phyloP scores from a whole-genome alignment of 768 basidiomycete genomes.

The Tephrocybe sp. region DNA sequence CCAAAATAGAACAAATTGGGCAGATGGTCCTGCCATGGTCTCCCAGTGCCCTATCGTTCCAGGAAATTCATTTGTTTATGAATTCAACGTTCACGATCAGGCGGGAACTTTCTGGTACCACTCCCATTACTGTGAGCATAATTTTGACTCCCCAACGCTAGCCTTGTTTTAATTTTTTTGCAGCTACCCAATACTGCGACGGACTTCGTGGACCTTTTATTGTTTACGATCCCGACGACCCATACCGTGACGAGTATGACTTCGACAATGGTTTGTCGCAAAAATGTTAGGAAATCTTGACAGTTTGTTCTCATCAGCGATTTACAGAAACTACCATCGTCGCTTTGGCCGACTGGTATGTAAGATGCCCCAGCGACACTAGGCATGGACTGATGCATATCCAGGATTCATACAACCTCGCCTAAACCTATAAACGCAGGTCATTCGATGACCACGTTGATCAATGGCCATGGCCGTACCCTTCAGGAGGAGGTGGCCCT shows the following conservation, averaged over 20 bases:
- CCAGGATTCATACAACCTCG: constrained; percentile 1
- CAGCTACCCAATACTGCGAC: constrained; percentile 21
- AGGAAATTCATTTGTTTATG: constrained; percentile 30
- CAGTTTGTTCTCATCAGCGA: no score
- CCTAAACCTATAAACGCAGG: background rate
- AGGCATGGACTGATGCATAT: no score
- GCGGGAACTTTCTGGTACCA: constrained; percentile 25
- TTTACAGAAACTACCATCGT: background rate
- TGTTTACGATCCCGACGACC: constrained; percentile 29
- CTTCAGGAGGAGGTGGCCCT: background rate
- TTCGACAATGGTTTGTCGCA: constrained; percentile 6
- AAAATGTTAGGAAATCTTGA: background rate
- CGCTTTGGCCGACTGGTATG: constrained; percentile 3
- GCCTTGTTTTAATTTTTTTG: constrained; percentile 29
- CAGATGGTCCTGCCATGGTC: constrained; percentile 1
- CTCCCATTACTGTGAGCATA: constrained; percentile 20
- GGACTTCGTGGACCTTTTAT: constrained; percentile 4
- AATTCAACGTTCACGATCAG: constrained; percentile 21
- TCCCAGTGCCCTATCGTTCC: constrained; percentile 5
- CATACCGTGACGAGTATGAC: constrained; percentile 29
- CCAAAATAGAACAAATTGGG: constrained; percentile 2
- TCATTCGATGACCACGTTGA: background rate
- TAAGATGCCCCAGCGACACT: no score
- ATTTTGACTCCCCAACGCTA: constrained; percentile 23
- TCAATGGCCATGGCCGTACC: constrained; percentile 1